A percentile compares a stretch with the other conserved stretches of the same genome.
phyloP scores from a whole-genome alignment of 1,139 yeast genomes.

The Debaryomyces psychrophilus region DNA sequence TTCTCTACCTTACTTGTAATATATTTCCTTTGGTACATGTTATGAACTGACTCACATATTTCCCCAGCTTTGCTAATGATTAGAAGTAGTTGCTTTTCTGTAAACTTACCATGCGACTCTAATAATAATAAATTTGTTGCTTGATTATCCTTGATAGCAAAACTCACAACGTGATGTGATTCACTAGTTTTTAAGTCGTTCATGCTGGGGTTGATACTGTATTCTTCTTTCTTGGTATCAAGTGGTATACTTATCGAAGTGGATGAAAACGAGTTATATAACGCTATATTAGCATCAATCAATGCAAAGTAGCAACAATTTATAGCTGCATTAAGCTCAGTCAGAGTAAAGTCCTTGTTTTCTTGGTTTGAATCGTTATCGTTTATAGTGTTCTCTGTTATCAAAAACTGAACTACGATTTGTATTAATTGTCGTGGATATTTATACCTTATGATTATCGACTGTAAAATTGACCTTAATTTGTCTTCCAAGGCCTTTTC shows the following conservation, averaged over 20 bases:
- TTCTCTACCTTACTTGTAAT: conserved; percentile 51
- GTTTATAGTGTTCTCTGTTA: conserved; percentile 43
- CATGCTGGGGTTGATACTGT: conserved; percentile 44
- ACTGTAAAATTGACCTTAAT: conserved; percentile 61
- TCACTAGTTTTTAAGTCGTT: conserved; percentile 42
- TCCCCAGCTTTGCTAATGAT: conserved; percentile 52
- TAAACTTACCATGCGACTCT: conserved; percentile 75
- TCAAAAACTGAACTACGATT: conserved; percentile 79
- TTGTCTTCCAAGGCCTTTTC: conserved; percentile 79
- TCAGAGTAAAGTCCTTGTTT: conserved; percentile 39
- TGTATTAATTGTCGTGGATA: conserved; percentile 88
- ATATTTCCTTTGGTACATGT: conserved; percentile 46
- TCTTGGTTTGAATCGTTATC: conserved; percentile 32
- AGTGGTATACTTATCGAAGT: conserved; percentile 45
- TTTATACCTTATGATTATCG: conserved; percentile 62
- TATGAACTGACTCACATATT: conserved; percentile 50
- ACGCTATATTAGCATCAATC: conserved; percentile 76
- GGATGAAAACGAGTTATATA: conserved; percentile 64
- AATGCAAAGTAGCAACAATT: conserved; percentile 76
- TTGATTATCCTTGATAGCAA: conserved; percentile 54
- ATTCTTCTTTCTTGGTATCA: conserved; percentile 24
- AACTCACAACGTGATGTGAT: conserved; percentile 72
- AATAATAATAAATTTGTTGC: conserved; percentile 60
- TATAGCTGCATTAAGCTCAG: conserved; percentile 71
- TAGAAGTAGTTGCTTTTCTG: conserved; percentile 54